Base-by-base conservation (phyloP, 441 rosid genomes). In the Corymbia calophylla region DNA sequence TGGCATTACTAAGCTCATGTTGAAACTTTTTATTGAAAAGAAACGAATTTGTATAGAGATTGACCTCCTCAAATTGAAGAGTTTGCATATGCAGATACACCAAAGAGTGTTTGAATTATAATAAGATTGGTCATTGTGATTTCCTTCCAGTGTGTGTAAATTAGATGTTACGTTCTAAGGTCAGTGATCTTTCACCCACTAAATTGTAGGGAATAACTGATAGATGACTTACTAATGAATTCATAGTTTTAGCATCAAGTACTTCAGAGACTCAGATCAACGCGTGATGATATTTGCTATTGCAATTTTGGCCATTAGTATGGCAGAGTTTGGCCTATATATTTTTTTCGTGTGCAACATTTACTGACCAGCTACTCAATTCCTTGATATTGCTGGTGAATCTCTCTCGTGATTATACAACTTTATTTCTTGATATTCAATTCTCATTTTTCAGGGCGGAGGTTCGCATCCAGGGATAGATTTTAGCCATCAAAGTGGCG, bases 401-500 rank as follows among this genome's bases (percentile, higher is more conserved):
- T 88, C 60, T 23, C 64, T 60, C 48, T 54, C 16, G 5, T 32
- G 29, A 53, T 35, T 13, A 48, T 56, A 51, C 51, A 56, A 82
- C 29, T 18, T 80, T 16, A 35, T 55, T 54, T 29, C 25, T 32
- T 58, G 35, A 60, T 17, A 18, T 44, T 23, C 32, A n/a, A 27
- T 9, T 32, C n/a, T 27, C 35, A 19, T 29, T 39, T 81, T 53
- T 81, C 93, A 97, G 99, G 94, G 91, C 2, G 98, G 95, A 88
- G 95, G 95, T 91, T 93, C 95, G 31, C 96, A 93, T 92, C 77
- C 94, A 53, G 98, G 96, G 86, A 88, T 93, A 27, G 98, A 96
- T 60, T 95, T 91, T 92, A 93, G 91, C 94, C 95, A 93, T 92
- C 98, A 94, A 88, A 90, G 90, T 89, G 96, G 96, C 70, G 93